A percentile compares a stretch with the other conserved stretches of the same genome.
Conservation (phyloP, 2,329 filamentous ascomycete species). For the Hymenoscyphus repandus region DNA sequence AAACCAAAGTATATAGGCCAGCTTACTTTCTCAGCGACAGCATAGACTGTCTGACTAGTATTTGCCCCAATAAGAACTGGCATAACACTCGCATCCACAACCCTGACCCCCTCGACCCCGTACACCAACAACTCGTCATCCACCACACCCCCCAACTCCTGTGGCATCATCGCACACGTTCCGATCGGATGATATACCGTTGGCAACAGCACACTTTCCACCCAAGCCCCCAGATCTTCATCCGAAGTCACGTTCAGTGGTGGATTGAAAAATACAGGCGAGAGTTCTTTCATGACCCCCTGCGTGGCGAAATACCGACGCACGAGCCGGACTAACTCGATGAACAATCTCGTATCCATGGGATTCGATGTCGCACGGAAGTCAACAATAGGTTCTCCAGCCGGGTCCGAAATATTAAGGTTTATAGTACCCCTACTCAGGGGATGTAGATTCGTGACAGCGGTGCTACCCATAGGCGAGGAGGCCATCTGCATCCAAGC, state of each 20-base stretch:
- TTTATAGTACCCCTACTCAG: constrained; percentile 34
- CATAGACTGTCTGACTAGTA: constrained; percentile 2
- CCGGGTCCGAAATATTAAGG: constrained; percentile 24
- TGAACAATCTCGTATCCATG: constrained; percentile 33
- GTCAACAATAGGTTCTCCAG: constrained; percentile 31
- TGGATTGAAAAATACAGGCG: constrained; percentile 29
- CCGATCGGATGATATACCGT: constrained; percentile 36
- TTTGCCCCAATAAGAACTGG: constrained; percentile 1
- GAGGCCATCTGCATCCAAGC: constrained; percentile 6
- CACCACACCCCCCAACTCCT: constrained; percentile 17
- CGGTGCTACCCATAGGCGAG: neutral
- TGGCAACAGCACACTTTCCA: constrained; percentile 30
- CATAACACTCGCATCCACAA: constrained; percentile 11
- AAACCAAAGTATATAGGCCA: neutral
- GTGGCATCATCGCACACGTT: constrained; percentile 13
- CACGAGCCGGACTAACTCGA: constrained; percentile 5
- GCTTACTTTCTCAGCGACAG: constrained; percentile 9
- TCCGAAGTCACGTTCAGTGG: constrained; percentile 23
- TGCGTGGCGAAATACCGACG: constrained; percentile 2
- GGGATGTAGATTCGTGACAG: constrained; percentile 13
- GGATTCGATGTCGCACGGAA: constrained; percentile 34
- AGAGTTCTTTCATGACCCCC: constrained; percentile 27
- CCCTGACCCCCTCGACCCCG: constrained; percentile 13
- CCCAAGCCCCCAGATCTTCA: constrained; percentile 23
- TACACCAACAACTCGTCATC: constrained; percentile 14